A percentile compares a stretch with the other conserved stretches of the same genome.
Evolutionary conservation across 139 green algal species (phyloP).

Genomic region (Monoraphidium neglectum): DNA sequence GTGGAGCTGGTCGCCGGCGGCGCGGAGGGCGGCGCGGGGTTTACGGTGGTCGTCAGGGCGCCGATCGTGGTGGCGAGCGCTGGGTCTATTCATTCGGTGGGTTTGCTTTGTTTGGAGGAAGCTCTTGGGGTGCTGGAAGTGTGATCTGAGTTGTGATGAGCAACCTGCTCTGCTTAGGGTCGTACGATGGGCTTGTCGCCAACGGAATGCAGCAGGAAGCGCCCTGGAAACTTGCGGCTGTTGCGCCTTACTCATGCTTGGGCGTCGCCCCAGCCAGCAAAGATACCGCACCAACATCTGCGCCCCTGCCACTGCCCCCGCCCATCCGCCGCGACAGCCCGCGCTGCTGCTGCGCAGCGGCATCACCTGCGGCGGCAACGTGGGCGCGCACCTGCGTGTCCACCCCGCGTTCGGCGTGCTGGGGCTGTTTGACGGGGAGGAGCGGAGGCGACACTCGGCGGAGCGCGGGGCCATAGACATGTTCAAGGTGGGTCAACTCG

Average conservation of each 20-base stretch:
- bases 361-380: conserved; percentile 45
- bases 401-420: conserved; percentile 53
- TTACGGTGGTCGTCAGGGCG: neutral
- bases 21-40: neutral
- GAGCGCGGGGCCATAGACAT: conserved; percentile 8
- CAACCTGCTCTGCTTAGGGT: no score
- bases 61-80: neutral
- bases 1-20: neutral
- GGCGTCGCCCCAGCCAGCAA: neutral
- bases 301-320: neutral
- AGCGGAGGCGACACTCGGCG: neutral
- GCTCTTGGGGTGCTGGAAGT: no score
- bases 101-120: no score
- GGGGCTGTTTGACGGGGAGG: conserved; percentile 5
- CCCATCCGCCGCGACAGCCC: conserved; percentile 15
- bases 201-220: neutral
- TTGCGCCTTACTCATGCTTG: neutral
- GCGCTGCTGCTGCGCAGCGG: conserved; percentile 67
- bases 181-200: neutral
- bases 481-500: conserved; percentile 26
- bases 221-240: neutral
- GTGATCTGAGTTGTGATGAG: no score
- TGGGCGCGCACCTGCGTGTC: conserved; percentile 54
- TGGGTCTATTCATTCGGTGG: no score
- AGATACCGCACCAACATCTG: neutral